Percentiles rank a stretch among this genome's conserved stretches.
These are phyloP conservation scores for Excoecaria agallocha DNA, from an alignment of 345 rosid genomes.

Conservation along the genomic window DNA sequence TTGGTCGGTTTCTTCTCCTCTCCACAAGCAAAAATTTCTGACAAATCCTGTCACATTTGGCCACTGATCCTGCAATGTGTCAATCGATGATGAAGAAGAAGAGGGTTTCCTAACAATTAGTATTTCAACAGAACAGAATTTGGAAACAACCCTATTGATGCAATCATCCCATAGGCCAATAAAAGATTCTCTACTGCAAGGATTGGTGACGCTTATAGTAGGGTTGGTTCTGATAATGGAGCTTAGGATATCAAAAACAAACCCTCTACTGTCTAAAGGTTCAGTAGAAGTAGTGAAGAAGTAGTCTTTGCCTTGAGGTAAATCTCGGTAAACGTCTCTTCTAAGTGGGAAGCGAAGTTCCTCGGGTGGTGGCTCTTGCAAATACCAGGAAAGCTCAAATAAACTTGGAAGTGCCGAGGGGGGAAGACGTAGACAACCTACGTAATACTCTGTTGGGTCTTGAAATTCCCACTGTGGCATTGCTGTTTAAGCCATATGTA, in stretches of 20 bases:
- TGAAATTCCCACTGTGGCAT: conserved; percentile 65
- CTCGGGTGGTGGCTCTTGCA: conserved; percentile 91
- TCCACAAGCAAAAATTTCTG: conserved; percentile 76
- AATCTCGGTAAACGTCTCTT: conserved; percentile 71
- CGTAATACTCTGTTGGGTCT: conserved; percentile 81
- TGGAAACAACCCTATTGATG: conserved; percentile 68
- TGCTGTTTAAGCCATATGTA: conserved; percentile 33
- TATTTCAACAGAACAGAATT: conserved; percentile 62
- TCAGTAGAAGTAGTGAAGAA: conserved; percentile 67
- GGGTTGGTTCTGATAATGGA: conserved; percentile 59
- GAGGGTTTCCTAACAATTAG: conserved; percentile 57
- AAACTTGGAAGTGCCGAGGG: conserved; percentile 60
- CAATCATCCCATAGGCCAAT: conserved; percentile 90
- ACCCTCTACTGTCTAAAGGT: conserved; percentile 63
- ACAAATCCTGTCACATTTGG: conserved; percentile 83
- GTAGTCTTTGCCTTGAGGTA: conserved; percentile 79
- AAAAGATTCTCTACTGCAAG: conserved; percentile 70
- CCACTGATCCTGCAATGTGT: conserved; percentile 73
- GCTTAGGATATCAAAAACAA: conserved; percentile 58
- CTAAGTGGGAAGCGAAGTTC: conserved; percentile 76
- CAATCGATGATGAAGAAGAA: conserved; percentile 5
- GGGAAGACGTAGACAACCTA: conserved; percentile 61
- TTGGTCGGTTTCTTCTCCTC: conserved; percentile 82
- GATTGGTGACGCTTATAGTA: conserved; percentile 36
- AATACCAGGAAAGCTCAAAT: conserved; percentile 75